Percentiles rank a stretch among this genome's conserved stretches.
Evolutionary conservation across 192 early-diverging fungal species (phyloP).

Genomic region (Coemansia pectinata): DNA sequence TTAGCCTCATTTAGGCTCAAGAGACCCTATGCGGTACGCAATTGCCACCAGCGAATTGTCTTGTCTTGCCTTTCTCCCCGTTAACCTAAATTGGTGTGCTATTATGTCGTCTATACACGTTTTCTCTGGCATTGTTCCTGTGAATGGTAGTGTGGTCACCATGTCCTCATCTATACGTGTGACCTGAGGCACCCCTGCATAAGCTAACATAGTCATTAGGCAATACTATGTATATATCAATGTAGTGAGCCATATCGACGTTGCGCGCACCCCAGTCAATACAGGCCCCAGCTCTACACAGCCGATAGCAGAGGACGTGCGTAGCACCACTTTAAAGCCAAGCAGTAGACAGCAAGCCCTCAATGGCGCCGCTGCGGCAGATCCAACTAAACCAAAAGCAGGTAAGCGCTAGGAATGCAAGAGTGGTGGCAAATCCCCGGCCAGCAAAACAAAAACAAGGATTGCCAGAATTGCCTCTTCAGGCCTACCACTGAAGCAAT

Average conservation of each 20-base stretch:
- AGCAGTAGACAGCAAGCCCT: not conserved
- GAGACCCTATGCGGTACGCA: not conserved
- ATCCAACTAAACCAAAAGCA: not conserved
- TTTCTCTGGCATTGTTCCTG: not conserved
- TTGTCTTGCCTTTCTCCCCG: not conserved
- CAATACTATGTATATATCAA: not conserved
- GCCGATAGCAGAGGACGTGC: not conserved
- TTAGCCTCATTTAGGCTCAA: not conserved
- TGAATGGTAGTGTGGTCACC: not conserved
- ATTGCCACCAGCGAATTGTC: not conserved
- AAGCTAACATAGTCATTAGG: not conserved
- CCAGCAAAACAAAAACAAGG: constrained; percentile 1
- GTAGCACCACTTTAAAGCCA: not conserved
- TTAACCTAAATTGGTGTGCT: not conserved
- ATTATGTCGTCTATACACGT: not conserved
- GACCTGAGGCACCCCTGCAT: not conserved
- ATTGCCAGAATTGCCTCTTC: not conserved
- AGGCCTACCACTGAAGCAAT: not conserved
- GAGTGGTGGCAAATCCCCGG: constrained; percentile 2
- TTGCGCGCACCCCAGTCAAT: not conserved
- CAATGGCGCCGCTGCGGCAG: not conserved
- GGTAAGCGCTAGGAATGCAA: not conserved
- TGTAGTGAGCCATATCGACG: not conserved
- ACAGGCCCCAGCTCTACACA: not conserved
- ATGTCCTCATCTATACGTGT: not conserved